Conservation (phyloP, 345 rosid genomes). For the Syzygium jambos region DNA sequence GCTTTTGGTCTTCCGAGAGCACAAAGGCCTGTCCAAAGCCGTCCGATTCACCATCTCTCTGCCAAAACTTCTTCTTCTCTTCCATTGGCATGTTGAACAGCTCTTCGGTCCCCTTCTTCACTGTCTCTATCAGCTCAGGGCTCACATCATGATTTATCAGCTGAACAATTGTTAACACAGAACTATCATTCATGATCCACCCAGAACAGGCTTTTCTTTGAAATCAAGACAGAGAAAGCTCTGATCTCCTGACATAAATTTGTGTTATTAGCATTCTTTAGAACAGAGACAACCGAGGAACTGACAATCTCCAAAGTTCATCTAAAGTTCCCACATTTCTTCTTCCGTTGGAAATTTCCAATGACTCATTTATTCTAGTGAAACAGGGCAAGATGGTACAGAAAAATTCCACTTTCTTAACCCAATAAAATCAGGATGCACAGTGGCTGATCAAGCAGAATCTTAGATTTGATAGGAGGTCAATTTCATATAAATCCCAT, state of each 20-base stretch:
- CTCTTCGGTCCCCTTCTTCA: not conserved
- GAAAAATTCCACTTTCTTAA: not conserved
- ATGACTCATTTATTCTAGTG: not conserved
- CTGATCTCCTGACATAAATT: not conserved
- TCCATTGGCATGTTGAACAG: constrained; percentile 5
- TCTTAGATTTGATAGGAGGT: not conserved
- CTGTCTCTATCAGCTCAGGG: not conserved
- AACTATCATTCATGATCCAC: not conserved
- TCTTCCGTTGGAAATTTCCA: not conserved
- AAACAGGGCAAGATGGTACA: not conserved
- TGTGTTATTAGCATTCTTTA: not conserved
- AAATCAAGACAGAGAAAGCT: not conserved
- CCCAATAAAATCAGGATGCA: not conserved
- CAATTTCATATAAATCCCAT: not conserved
- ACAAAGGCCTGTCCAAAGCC: constrained; percentile 9
- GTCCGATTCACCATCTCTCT: not conserved
- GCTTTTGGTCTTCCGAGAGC: constrained; percentile 8
- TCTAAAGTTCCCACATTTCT: not conserved
- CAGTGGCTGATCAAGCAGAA: not conserved
- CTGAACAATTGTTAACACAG: not conserved
- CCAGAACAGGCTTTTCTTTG: not conserved
- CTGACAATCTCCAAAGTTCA: not conserved
- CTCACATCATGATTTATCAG: constrained; percentile 1
- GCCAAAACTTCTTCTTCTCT: constrained; percentile 6
- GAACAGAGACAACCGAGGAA: not conserved